Base-by-base conservation (phyloP, 208 protist species). In the Endotrypanum monterogeii region DNA sequence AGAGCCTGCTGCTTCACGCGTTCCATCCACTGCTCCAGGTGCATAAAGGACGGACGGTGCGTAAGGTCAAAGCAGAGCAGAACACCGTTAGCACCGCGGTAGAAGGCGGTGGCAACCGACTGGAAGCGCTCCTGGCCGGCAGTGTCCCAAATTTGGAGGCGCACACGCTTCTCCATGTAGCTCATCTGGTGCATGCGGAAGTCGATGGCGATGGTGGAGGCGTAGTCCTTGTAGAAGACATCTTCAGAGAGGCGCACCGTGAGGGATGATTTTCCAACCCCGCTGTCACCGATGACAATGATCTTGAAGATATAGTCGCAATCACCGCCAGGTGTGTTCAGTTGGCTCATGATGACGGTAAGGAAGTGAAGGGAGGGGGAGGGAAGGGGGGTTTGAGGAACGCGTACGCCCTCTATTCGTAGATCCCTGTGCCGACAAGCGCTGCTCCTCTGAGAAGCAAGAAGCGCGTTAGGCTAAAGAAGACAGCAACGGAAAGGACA, bases 11-110 rank as follows among this genome's bases (percentile, higher is more conserved):
- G 96, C 44, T 92, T 76, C 74, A 99, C 91, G 76, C 99, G 98
- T 74, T 99, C 98, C 77, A 99, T 98, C 98, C 98, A 99, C 86
- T 98, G 97, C 52, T 99, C 97, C 23, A 99, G 93, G 81, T 98
- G 98, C 39, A 91, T 72, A 77, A 99, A 99, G 52, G 97, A 99
- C 32, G 98, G 90, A 44, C 94, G 87, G 88, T 99, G 97, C 8
- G 98, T 99, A 62, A 99, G 94, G 81, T 99, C 98, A 79, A 99
- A 99, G 79, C 98, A 99, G 8, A 99, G 84, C 71, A 99, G 77
- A n/a, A 96, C 94, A 60, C 92, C 96, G 78, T 96, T 96, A 12
- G 96, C 94, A 18, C 94, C 94, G 60, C 96, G 88, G 75, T 98
- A 98, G 79, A 97, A 98, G n/a, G 93, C 94, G 4, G 91, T 96